These are phyloP conservation scores for Nepenthes mirabilis DNA, from an alignment of 148 eudicot species.

Conservation along the genomic window DNA sequence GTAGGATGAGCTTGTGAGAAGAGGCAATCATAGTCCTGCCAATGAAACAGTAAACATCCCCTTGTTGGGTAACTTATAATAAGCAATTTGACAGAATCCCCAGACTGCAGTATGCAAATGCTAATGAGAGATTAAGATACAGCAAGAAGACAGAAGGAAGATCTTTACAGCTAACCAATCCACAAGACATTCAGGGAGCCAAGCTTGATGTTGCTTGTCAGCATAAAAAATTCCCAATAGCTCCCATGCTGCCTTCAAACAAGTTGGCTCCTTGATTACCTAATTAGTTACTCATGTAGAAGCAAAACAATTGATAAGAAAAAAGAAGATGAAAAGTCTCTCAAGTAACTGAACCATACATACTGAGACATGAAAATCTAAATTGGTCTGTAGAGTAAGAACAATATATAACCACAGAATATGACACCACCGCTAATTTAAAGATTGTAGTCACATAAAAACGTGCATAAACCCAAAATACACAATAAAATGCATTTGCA, in stretches of 20 bases:
- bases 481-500: background rate
- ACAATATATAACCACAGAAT: too few species aligned
- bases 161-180: conserved; percentile 92
- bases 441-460: background rate
- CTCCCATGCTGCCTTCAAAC: conserved; percentile 95
- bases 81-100: conserved; percentile 1
- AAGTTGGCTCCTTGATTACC: conserved; percentile 59
- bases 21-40: conserved; percentile 63
- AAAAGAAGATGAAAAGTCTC: too few species aligned
- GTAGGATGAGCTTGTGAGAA: conserved; percentile 46
- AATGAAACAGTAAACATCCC: conserved; percentile 1
- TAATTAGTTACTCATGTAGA: conserved; percentile 12
- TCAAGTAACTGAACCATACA: too few species aligned
- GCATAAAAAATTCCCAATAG: conserved; percentile 83
- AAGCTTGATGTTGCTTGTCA: conserved; percentile 67
- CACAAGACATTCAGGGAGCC: conserved; percentile 82
- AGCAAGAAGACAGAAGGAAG: conserved; percentile 11
- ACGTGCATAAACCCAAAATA: too few species aligned
- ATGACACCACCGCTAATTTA: background rate
- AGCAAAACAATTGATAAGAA: background rate
- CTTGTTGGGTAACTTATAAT: background rate
- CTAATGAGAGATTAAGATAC: conserved; percentile 1
- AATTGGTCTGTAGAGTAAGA: too few species aligned
- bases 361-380: too few species aligned
- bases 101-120: background rate